Percentiles rank a stretch among this genome's conserved stretches.
Conservation (phyloP, 169 alveolate species). For the Ichthyophthirius multifiliis region DNA sequence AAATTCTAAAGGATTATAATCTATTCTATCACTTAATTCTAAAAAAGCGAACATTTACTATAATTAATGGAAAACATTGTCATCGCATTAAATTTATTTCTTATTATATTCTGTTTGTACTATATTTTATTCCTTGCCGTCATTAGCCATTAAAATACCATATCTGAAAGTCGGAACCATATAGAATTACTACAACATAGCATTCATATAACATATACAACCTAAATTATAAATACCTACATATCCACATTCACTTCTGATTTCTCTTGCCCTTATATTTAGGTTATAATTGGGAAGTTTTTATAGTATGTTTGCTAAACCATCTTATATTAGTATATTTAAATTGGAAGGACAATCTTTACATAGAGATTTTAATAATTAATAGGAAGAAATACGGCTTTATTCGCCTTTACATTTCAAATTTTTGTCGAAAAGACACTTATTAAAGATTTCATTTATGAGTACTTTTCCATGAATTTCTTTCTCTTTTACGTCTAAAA, state of each 20-base stretch:
- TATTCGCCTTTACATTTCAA: conserved; percentile 59
- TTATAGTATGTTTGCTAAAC: conserved; percentile 24
- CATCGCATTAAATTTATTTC: conserved; percentile 50
- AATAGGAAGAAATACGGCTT: conserved; percentile 58
- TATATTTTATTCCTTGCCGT: conserved; percentile 45
- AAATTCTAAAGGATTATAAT: conserved; percentile 73
- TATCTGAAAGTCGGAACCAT: conserved; percentile 81
- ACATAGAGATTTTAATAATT: no score
- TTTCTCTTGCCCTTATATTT: no score
- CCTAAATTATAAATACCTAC: conserved; percentile 80
- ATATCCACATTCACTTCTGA: conserved; percentile 31
- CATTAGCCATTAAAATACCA: conserved; percentile 72
- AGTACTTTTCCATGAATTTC: no score
- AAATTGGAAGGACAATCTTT: conserved; percentile 33
- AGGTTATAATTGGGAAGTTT: conserved; percentile 33
- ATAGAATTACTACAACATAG: conserved; percentile 79
- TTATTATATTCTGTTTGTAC: conserved; percentile 36
- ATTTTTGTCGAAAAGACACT: conserved; percentile 50
- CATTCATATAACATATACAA: conserved; percentile 83
- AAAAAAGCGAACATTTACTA: conserved; percentile 70
- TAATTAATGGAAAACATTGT: conserved; percentile 75
- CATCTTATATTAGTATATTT: conserved; percentile 37
- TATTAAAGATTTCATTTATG: conserved; percentile 42
- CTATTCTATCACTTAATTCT: conserved; percentile 72
- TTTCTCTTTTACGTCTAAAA: neutral